phyloP scores from a whole-genome alignment of 2,329 filamentous ascomycete species.

The Purpureocillium takamizusanense region DNA sequence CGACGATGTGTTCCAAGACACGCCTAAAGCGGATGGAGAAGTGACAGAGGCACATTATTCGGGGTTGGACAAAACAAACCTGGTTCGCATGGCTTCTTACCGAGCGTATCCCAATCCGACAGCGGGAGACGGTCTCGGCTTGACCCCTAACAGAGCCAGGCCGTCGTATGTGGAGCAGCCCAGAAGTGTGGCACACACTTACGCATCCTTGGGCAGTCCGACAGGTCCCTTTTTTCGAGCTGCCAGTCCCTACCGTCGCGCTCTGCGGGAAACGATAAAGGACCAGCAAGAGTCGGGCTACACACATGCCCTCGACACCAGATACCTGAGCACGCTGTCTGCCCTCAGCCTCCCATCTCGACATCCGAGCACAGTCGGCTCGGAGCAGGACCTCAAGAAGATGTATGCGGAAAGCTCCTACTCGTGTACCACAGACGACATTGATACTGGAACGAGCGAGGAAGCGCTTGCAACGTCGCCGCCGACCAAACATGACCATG shows the following conservation, averaged over 20 bases:
- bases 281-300: slow-evolving; percentile 18
- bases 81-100: slow-evolving; percentile 1
- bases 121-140: slow-evolving; percentile 5
- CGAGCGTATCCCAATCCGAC: slow-evolving; percentile 6
- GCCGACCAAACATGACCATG: slow-evolving; percentile 3
- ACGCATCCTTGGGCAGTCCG: slow-evolving; percentile 43
- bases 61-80: no score
- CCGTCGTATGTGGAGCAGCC: slow-evolving; percentile 9
- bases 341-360: slow-evolving; percentile 28
- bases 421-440: slow-evolving; percentile 22
- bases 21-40: neutral
- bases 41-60: no score
- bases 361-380: slow-evolving; percentile 27
- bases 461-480: neutral
- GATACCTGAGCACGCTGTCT: slow-evolving; percentile 31
- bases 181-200: slow-evolving; percentile 29
- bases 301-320: slow-evolving; percentile 18
- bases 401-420: slow-evolving; percentile 41
- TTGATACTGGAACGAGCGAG: slow-evolving; percentile 2
- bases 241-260: slow-evolving; percentile 45
- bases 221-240: slow-evolving; percentile 42
- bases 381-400: slow-evolving; percentile 26
- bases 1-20: slow-evolving; percentile 20
- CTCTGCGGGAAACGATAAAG: slow-evolving; percentile 37
- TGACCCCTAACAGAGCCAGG: slow-evolving; percentile 6